A percentile compares a stretch with the other conserved stretches of the same genome.
phyloP scores from a whole-genome alignment of 208 protist species.

The Porcisia deanei region DNA sequence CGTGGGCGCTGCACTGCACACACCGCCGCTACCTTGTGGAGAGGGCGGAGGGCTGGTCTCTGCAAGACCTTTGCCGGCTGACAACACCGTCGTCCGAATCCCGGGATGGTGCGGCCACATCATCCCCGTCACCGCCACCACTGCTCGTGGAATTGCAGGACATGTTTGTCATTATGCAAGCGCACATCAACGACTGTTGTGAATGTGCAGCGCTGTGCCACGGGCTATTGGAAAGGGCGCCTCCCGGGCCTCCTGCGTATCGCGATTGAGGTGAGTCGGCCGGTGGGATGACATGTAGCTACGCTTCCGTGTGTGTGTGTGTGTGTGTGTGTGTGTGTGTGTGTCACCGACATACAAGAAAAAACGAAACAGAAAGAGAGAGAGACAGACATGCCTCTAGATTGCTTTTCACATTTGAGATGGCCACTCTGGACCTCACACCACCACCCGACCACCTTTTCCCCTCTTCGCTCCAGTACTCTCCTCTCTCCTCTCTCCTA shows the following conservation, averaged over 20 bases:
- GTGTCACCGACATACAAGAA: not conserved
- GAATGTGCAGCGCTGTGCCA: slow-evolving; percentile 14
- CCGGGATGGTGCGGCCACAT: not conserved
- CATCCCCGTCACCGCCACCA: not conserved
- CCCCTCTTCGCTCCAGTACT: not conserved
- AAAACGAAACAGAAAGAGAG: not conserved
- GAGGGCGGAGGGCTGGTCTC: slow-evolving; percentile 25
- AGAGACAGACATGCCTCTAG: not conserved
- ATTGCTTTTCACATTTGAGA: not conserved
- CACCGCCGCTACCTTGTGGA: slow-evolving; percentile 28
- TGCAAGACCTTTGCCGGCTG: slow-evolving; percentile 24
- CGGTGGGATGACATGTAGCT: not conserved
- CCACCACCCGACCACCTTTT: not conserved
- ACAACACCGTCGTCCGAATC: not conserved
- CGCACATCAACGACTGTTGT: slow-evolving; percentile 13
- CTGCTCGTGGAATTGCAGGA: slow-evolving; percentile 21
- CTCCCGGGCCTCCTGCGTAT: not conserved
- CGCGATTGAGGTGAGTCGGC: not conserved
- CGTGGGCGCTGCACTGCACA: slow-evolving; percentile 1
- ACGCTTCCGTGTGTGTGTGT: not conserved
- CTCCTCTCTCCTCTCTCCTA: too few species aligned
- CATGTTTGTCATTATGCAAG: slow-evolving; percentile 8
- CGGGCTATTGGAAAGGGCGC: not conserved
- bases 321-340: not conserved
- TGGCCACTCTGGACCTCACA: not conserved